Evolutionary conservation across 805 yeast genomes (phyloP).

Genomic region (Ogataea paradorogensis): DNA sequence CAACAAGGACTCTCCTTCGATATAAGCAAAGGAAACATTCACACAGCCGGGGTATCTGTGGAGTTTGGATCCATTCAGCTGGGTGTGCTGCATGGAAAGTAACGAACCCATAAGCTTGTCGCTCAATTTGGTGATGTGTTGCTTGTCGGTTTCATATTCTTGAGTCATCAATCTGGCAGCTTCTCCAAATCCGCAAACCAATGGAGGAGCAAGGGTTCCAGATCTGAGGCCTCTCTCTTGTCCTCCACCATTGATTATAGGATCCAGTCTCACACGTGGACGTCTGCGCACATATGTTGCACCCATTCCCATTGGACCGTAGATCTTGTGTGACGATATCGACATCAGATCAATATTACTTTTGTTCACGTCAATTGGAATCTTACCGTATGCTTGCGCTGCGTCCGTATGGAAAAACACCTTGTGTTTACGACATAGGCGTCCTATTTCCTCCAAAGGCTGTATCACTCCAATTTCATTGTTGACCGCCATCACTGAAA

Average conservation of each 20-base stretch:
- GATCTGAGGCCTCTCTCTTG: constrained; percentile 98
- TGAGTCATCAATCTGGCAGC: constrained; percentile 80
- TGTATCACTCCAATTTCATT: constrained; percentile 98
- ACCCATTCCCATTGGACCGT: constrained; percentile 98
- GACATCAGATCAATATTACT: constrained; percentile 92
- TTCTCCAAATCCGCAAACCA: constrained; percentile 94
- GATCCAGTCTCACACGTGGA: constrained; percentile 96
- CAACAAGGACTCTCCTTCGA: constrained; percentile 94
- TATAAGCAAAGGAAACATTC: constrained; percentile 92
- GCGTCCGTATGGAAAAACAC: constrained; percentile 97
- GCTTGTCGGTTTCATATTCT: constrained; percentile 72
- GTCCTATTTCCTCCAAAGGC: constrained; percentile 92
- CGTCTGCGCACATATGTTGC: constrained; percentile 95
- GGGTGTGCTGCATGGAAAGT: constrained; percentile 81
- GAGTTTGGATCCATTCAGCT: constrained; percentile 77
- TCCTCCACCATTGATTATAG: constrained; percentile 96
- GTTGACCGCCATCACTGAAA: constrained; percentile 95
- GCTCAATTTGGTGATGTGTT: constrained; percentile 69
- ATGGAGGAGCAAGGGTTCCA: constrained; percentile 96
- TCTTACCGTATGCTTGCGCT: constrained; percentile 96
- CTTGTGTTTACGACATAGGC: constrained; percentile 78
- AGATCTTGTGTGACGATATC: constrained; percentile 92
- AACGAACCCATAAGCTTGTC: constrained; percentile 69
- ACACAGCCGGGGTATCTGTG: constrained; percentile 91
- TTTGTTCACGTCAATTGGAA: constrained; percentile 88